phyloP scores from a whole-genome alignment of 164 flowering plant species.

The Magnolia officinalis region DNA sequence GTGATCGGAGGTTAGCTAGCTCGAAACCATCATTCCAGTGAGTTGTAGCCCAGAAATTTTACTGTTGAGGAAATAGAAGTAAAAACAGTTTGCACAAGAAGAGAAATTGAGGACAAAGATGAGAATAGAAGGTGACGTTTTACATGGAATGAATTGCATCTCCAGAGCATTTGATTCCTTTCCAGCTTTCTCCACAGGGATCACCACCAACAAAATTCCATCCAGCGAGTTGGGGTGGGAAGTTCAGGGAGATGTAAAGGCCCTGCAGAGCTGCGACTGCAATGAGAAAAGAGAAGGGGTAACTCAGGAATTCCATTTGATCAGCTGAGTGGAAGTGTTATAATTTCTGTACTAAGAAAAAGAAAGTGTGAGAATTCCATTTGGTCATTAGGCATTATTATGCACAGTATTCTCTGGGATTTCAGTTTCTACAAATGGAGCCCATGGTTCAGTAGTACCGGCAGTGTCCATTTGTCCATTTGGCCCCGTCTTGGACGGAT shows the following conservation, averaged over 20 bases:
- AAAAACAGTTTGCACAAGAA: not conserved
- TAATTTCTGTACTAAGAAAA: no score
- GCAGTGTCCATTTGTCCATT: no score
- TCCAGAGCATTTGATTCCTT: constrained; percentile 61
- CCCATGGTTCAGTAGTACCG: no score
- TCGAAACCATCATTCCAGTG: constrained; percentile 46
- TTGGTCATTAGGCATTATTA: no score
- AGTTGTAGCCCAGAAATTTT: constrained; percentile 48
- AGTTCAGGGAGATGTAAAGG: constrained; percentile 48
- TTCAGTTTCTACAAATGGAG: no score
- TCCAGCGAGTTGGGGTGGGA: constrained; percentile 50
- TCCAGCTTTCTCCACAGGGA: constrained; percentile 79
- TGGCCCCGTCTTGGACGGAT: no score
- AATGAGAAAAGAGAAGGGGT: constrained; percentile 5
- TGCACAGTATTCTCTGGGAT: no score
- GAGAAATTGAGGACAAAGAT: not conserved
- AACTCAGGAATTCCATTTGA: no score
- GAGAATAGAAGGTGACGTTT: not conserved
- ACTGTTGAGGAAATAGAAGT: constrained; percentile 28
- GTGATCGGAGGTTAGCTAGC: constrained; percentile 40
- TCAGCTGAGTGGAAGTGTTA: no score
- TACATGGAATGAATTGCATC: constrained; percentile 66
- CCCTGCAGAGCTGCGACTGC: constrained; percentile 60
- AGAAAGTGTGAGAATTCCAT: no score
- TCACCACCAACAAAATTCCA: constrained; percentile 66